Evolutionary conservation across 768 basidiomycete species (phyloP).

Genomic region (Suillus hirtellus): DNA sequence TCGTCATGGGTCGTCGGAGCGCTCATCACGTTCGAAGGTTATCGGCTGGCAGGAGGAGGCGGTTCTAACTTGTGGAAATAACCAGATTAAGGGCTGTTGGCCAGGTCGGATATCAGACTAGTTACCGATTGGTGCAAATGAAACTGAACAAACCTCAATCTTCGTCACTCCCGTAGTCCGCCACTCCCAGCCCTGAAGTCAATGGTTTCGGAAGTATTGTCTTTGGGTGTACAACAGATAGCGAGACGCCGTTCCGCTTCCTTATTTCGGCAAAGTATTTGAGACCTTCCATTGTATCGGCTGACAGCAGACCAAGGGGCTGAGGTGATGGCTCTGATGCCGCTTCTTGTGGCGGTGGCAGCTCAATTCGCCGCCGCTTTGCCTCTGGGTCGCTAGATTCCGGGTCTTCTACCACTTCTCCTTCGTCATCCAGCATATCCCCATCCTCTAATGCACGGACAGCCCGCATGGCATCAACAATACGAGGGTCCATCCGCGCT

Average conservation of each 20-base stretch:
- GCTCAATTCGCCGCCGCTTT: constrained; percentile 38
- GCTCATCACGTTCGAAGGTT: neutral
- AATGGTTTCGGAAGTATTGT: constrained; percentile 30
- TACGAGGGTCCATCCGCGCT: constrained; percentile 79
- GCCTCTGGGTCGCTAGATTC: constrained; percentile 37
- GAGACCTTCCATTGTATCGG: constrained; percentile 86
- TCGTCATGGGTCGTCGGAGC: neutral
- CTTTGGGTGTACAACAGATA: constrained; percentile 15
- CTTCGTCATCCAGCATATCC: constrained; percentile 36
- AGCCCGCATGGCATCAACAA: constrained; percentile 86
- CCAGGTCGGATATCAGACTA: neutral
- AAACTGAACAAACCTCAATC: constrained; percentile 28
- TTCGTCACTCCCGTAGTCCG: constrained; percentile 80
- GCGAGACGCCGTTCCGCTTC: constrained; percentile 53
- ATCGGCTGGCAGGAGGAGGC: neutral
- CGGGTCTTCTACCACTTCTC: constrained; percentile 29
- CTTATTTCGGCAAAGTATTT: constrained; percentile 90
- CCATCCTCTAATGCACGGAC: constrained; percentile 91
- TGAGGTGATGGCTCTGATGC: constrained; percentile 34
- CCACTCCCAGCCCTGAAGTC: constrained; percentile 58
- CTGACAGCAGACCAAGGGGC: constrained; percentile 65
- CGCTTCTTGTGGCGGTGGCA: constrained; percentile 30
- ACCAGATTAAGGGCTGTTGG: neutral
- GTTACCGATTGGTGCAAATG: constrained; percentile 3
- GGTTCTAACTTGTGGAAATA: neutral